Conservation (phyloP, 2,329 filamentous ascomycete species). For the Neocatenulostroma microsporum region DNA sequence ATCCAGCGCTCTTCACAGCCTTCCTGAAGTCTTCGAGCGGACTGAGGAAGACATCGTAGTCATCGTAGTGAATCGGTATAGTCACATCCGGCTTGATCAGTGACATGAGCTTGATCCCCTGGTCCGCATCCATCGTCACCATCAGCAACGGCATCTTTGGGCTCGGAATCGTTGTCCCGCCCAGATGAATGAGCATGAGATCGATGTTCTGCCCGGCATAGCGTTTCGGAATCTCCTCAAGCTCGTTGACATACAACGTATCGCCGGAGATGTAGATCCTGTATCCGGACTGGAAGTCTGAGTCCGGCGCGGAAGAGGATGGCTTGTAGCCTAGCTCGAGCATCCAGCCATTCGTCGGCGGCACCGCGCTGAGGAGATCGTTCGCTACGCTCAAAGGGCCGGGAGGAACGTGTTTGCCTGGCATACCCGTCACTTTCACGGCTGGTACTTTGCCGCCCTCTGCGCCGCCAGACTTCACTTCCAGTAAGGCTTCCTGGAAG, state of each 20-base stretch:
- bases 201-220: conserved; percentile 51
- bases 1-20: conserved; percentile 46
- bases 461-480: conserved; percentile 26
- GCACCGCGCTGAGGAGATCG: conserved; percentile 45
- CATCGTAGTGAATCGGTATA: conserved; percentile 58
- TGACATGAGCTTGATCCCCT: conserved; percentile 53
- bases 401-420: conserved; percentile 54
- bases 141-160: conserved; percentile 53
- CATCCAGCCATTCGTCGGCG: conserved; percentile 61
- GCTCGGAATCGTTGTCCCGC: conserved; percentile 57
- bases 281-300: conserved; percentile 36
- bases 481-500: conserved; percentile 46
- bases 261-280: conserved; percentile 60
- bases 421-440: conserved; percentile 55
- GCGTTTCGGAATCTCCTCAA: conserved; percentile 52
- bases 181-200: conserved; percentile 59
- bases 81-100: conserved; percentile 54
- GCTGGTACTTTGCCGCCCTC: conserved; percentile 29
- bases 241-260: conserved; percentile 55
- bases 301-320: conserved; percentile 5
- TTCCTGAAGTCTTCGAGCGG: conserved; percentile 54
- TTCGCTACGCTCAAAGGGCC: conserved; percentile 39
- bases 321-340: conserved; percentile 50
- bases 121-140: conserved; percentile 61
- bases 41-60: conserved; percentile 55